Conservation (phyloP, 2,329 filamentous ascomycete species). For the Neoascochyta sp. region DNA sequence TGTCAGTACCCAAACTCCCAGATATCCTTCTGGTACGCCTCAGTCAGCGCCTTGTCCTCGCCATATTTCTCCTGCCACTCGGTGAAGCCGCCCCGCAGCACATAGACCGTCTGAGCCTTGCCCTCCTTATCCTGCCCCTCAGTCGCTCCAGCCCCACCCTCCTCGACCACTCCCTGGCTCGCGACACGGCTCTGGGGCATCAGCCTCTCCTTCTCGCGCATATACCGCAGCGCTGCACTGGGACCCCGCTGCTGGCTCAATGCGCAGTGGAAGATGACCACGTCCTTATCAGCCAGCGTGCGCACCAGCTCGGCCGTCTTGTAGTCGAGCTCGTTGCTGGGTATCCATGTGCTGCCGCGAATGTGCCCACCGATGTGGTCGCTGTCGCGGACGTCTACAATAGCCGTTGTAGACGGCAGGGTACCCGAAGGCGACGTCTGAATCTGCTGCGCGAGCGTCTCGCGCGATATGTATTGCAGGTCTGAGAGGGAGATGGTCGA, state of each 20-base stretch:
- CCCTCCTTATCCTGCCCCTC: conserved; percentile 13
- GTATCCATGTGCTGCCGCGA: conserved; percentile 69
- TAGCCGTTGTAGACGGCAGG: conserved; percentile 51
- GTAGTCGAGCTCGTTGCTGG: conserved; percentile 68
- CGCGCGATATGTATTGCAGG: conserved; percentile 63
- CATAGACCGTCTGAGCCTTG: conserved; percentile 66
- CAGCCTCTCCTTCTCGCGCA: conserved; percentile 63
- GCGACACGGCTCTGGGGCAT: conserved; percentile 21
- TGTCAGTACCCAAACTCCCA: conserved; percentile 57
- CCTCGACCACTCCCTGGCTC: conserved; percentile 16
- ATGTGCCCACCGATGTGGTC: conserved; percentile 94
- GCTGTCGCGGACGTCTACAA: conserved; percentile 87
- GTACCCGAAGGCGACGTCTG: conserved; percentile 32
- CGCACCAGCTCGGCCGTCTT: conserved; percentile 79
- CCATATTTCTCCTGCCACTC: conserved; percentile 86
- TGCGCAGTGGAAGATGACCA: conserved; percentile 91
- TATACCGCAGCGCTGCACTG: conserved; percentile 73
- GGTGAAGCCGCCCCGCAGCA: conserved; percentile 80
- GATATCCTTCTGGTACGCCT: conserved; percentile 78
- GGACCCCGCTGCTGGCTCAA: conserved; percentile 89
- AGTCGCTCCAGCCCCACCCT: conserved; percentile 14
- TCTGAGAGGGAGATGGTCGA: conserved; percentile 59
- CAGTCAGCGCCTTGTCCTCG: conserved; percentile 73
- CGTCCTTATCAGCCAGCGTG: conserved; percentile 70
- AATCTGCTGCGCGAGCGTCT: conserved; percentile 56